Percentiles rank a stretch among this genome's conserved stretches.
Evolutionary conservation across 805 yeast species (phyloP).

Genomic region (Kurtzmaniella fragi): DNA sequence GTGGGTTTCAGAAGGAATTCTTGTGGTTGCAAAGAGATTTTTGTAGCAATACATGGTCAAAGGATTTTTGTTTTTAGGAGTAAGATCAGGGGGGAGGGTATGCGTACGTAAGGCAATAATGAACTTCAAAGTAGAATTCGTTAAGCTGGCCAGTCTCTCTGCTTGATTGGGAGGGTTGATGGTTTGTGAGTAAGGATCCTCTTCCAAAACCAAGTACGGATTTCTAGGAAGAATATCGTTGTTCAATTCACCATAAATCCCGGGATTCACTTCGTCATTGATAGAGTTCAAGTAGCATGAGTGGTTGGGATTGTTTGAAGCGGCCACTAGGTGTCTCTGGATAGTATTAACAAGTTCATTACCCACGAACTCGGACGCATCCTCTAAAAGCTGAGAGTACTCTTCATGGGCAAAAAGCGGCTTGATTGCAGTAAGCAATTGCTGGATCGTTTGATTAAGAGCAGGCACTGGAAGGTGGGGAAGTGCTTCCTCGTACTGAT

Average conservation of each 20-base stretch:
- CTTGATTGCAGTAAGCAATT: conserved; percentile 50
- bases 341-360: conserved; percentile 39
- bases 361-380: conserved; percentile 41
- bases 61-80: conserved; percentile 45
- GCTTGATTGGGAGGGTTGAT: conserved; percentile 60
- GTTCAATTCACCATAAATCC: conserved; percentile 56
- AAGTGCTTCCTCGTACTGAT: conserved; percentile 36
- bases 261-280: conserved; percentile 46
- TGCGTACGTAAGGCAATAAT: conserved; percentile 53
- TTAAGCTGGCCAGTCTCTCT: conserved; percentile 61
- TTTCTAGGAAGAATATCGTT: conserved; percentile 72
- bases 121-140: conserved; percentile 64
- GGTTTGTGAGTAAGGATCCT: conserved; percentile 59
- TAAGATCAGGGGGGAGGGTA: conserved; percentile 51
- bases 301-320: conserved; percentile 38
- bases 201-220: conserved; percentile 69
- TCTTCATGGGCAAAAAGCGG: conserved; percentile 57
- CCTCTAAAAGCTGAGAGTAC: conserved; percentile 37
- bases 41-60: conserved; percentile 65
- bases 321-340: conserved; percentile 50
- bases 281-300: conserved; percentile 52
- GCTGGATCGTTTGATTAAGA: conserved; percentile 44
- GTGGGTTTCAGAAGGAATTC: conserved; percentile 37
- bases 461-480: conserved; percentile 64
- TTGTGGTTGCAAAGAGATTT: conserved; percentile 65